Conservation (phyloP, 306 rosid species). For the Canavalia ensiformis region DNA sequence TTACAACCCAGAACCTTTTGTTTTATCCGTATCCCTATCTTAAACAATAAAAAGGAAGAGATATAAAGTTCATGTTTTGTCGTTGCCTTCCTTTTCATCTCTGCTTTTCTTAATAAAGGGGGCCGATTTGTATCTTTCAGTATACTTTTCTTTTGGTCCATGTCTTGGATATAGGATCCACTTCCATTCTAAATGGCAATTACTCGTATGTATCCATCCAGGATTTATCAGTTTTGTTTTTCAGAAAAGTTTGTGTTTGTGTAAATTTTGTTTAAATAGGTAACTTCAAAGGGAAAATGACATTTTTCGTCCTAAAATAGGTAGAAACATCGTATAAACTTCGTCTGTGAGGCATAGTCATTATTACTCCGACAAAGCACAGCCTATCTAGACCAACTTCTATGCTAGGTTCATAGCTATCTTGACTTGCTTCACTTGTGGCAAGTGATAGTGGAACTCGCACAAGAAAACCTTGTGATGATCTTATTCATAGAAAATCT, state of each 20-base stretch:
- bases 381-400: conserved; percentile 14
- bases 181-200: conserved; percentile 5
- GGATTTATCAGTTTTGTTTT: neutral
- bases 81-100: conserved; percentile 19
- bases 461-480: conserved; percentile 6
- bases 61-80: conserved; percentile 50
- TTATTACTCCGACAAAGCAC: neutral
- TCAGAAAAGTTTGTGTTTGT: neutral
- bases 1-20: conserved; percentile 5
- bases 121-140: conserved; percentile 33
- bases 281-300: neutral
- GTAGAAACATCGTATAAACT: neutral
- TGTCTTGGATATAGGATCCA: conserved; percentile 37
- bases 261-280: neutral
- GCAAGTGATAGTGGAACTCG: conserved; percentile 18
- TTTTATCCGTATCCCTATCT: conserved; percentile 31
- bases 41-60: conserved; percentile 19
- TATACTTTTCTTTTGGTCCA: conserved; percentile 37
- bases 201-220: neutral
- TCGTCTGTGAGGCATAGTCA: neutral
- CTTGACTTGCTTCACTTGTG: conserved; percentile 9
- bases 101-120: conserved; percentile 46
- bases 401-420: conserved; percentile 4
- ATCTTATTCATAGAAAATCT: conserved; percentile 19
- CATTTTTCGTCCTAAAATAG: neutral